Evolutionary conservation across 2,329 filamentous ascomycete species (phyloP).

Genomic region (Zasmidium citrigriseum): DNA sequence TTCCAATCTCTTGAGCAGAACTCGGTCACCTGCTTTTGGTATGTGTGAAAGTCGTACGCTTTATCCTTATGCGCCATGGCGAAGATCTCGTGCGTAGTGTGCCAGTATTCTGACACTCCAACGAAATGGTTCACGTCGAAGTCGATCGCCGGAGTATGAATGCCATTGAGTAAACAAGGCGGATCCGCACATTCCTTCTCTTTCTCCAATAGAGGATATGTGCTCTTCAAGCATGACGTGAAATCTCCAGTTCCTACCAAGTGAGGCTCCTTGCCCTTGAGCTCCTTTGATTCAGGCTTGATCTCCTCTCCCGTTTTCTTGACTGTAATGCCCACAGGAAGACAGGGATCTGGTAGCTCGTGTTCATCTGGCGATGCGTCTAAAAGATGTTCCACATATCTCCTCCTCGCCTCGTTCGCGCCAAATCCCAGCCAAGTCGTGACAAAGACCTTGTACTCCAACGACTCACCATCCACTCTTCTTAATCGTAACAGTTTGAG

Average conservation of each 20-base stretch:
- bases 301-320: slow-evolving; percentile 68
- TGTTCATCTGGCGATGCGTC: slow-evolving; percentile 66
- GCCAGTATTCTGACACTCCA: slow-evolving; percentile 98
- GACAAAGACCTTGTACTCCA: slow-evolving; percentile 89
- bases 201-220: slow-evolving; percentile 85
- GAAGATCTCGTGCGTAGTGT: slow-evolving; percentile 95
- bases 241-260: slow-evolving; percentile 86
- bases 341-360: slow-evolving; percentile 86
- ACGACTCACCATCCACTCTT: slow-evolving; percentile 72
- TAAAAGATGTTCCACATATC: slow-evolving; percentile 78
- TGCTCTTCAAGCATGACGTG: slow-evolving; percentile 76
- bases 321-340: slow-evolving; percentile 75
- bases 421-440: slow-evolving; percentile 97
- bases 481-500: slow-evolving; percentile 83
- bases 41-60: slow-evolving; percentile 86
- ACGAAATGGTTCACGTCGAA: slow-evolving; percentile 98
- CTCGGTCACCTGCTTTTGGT: slow-evolving; percentile 78
- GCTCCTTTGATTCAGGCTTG: slow-evolving; percentile 45
- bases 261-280: slow-evolving; percentile 47
- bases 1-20: slow-evolving; percentile 87
- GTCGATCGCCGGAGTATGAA: slow-evolving; percentile 92
- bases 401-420: slow-evolving; percentile 85
- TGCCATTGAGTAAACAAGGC: slow-evolving; percentile 86
- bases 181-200: slow-evolving; percentile 79
- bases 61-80: slow-evolving; percentile 72